Base-by-base conservation (phyloP, 768 basidiomycete species). In the Xerocomellus amylosporus region DNA sequence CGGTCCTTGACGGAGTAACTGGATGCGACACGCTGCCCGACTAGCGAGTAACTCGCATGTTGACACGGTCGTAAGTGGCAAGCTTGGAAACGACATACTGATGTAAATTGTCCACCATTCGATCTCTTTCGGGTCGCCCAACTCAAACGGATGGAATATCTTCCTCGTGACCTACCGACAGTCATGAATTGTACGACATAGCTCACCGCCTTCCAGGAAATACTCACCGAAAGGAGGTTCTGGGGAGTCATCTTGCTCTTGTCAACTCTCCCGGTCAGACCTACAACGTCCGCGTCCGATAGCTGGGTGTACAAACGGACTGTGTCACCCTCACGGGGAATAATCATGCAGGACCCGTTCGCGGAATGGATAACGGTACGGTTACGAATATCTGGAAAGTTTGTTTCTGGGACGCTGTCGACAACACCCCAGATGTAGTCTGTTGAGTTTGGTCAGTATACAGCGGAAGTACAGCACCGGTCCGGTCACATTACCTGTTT, bases 401-500 rank as follows among this genome's bases (percentile, higher is more conserved):
- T 74, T 2, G 88, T 89, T n/a, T 84, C 78, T 0, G 85, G 85
- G 24, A 81, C 62, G 46, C 82, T 74, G 68, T 91, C 91, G 19
- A 91, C 71, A 4, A 93, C 90, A 3, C 91, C 91, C 91, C 91
- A 93, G 19, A 92, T 77, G 53, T 80, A 86, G 49, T 91, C 85
- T 71, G 75, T 78, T 43, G 17, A n/a, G 14, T 30, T 51, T 28
- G 5, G 39, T 58, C 12, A 55, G 12, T 17, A 31, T 28, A 8
- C 31, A 22, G 38, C 12, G 3, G 8, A 54, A 50, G 31, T 5
- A 30, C 10, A 44, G 5, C 17, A 45, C 12, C 47, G 33, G n/a
- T 5, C 19, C 1, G 8, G 17, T 14, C 6, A 10, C 4, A 36
- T 60, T 51, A 71, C 79, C 77, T n/a, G 73, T 78, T 60, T 72